Evolutionary conservation across 805 yeast genomes (phyloP), one percentile per base, ranked within the genome.

Genomic region (Teunomyces lycoperdinae): DNA sequence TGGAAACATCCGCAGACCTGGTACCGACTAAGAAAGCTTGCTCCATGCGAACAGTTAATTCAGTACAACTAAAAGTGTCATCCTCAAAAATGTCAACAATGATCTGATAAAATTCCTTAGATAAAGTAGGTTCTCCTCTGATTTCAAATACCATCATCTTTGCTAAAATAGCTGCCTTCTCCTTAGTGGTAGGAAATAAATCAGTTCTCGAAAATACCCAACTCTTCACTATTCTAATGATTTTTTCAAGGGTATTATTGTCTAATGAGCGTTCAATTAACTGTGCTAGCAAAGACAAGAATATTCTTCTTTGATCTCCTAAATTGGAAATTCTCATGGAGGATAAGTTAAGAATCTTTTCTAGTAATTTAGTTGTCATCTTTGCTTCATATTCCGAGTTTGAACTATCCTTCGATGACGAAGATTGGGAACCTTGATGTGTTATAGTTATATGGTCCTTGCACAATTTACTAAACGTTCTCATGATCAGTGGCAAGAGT

Each of bases 1-100:
- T 84, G 2, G 76, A 72, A 3, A 84, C 85, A 59, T 90, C 92
- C 0, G 86, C 81, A 2, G 88, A 77, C 30, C 95, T 79, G 0
- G 99, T 94, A 31, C 99, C 99, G 8, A 89, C 92, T 57, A 94
- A 71, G 66, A 94, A 94, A 26, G 98, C 95, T 64, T 91, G 97
- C 63, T 94, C 99, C 88, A 94, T 84, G 46, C 99, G 76, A 11
- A 90, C 92, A 0, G 97, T 89, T 27, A 94, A 77, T 60, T 94
- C 99, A 1, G 96, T 84, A 54, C 89, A 81, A 20, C 87, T 81
- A 57, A 90, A 76, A 0, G 84, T 71, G 38, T 85, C 84, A 54
- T 88, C 90, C 53, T 86, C 89, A 64, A 92, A 95, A 20, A 94
- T 84, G 55, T 87, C 95, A 28, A 91, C 83, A 52, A 95, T 85